phyloP scores from a whole-genome alignment of 306 rosid species.

The Neltuma alba region DNA sequence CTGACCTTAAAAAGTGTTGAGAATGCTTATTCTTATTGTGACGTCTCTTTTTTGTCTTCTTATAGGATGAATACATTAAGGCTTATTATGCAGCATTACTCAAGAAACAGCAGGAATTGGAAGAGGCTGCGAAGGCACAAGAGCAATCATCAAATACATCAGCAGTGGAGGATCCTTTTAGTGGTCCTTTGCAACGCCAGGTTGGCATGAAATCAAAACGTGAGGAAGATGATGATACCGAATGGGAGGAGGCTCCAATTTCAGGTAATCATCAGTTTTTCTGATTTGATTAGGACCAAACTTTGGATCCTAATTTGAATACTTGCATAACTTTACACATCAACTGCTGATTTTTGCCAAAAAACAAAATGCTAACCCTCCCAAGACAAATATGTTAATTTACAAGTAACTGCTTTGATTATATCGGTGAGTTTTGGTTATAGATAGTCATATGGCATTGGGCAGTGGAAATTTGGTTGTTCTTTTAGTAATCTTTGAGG shows the following conservation, averaged over 20 bases:
- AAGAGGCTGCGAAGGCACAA: slow-evolving; percentile 54
- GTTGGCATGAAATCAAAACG: slow-evolving; percentile 75
- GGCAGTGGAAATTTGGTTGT: background rate
- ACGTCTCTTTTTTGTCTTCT: slow-evolving; percentile 18
- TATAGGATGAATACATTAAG: slow-evolving; percentile 71
- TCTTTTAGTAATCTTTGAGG: background rate
- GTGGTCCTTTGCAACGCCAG: slow-evolving; percentile 51
- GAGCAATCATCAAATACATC: slow-evolving; percentile 39
- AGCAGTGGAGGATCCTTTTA: slow-evolving; percentile 35
- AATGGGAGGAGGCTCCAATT: slow-evolving; percentile 75
- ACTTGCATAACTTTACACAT: slow-evolving; percentile 1
- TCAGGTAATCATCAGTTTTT: slow-evolving; percentile 51
- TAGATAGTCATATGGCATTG: background rate
- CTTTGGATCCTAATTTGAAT: slow-evolving; percentile 33
- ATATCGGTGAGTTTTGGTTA: background rate
- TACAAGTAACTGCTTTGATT: background rate
- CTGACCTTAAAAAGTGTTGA: background rate
- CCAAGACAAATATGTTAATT: background rate
- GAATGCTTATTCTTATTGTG: background rate
- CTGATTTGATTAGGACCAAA: background rate
- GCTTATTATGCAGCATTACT: slow-evolving; percentile 79
- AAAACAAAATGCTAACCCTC: background rate
- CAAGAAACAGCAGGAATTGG: slow-evolving; percentile 61
- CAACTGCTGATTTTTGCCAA: slow-evolving; percentile 9
- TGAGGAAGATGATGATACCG: slow-evolving; percentile 58